Percentiles rank a stretch among this genome's conserved stretches.
These are phyloP conservation scores for Cardiospermum halicacabum DNA, from an alignment of 345 rosid species.

Conservation along the genomic window DNA sequence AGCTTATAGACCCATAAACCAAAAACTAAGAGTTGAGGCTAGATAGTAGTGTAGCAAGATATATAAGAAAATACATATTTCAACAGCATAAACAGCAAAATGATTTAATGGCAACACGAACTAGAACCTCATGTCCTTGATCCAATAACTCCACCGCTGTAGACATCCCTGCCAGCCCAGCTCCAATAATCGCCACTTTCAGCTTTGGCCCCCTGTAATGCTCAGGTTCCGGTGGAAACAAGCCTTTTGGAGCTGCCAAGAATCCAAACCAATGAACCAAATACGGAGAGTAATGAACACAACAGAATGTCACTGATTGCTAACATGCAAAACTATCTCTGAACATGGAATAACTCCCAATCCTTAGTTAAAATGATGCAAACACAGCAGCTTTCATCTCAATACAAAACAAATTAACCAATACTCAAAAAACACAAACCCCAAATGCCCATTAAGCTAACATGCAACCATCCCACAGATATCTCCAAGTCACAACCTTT, in stretches of 20 bases:
- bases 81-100: not conserved
- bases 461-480: not conserved
- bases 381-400: not conserved
- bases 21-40: not conserved
- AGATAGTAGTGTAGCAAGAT: not conserved
- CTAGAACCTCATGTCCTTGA: constrained; percentile 91
- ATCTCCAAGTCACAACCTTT: not conserved
- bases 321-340: not conserved
- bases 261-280: constrained; percentile 22
- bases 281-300: not conserved
- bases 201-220: constrained; percentile 90
- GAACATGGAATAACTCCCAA: constrained; percentile 6
- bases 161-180: constrained; percentile 99
- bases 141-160: constrained; percentile 94
- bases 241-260: constrained; percentile 87
- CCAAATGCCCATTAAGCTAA: not conserved
- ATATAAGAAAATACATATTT: not conserved
- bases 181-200: constrained; percentile 95
- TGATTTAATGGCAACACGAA: not conserved
- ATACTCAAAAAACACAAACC: not conserved
- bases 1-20: not conserved
- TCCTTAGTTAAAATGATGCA: not conserved
- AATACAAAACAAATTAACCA: not conserved
- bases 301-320: not conserved
- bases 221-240: constrained; percentile 95